These are phyloP conservation scores for Colletotrichum siamense DNA, from an alignment of 2,329 filamentous ascomycete species.

Conservation along the genomic window DNA sequence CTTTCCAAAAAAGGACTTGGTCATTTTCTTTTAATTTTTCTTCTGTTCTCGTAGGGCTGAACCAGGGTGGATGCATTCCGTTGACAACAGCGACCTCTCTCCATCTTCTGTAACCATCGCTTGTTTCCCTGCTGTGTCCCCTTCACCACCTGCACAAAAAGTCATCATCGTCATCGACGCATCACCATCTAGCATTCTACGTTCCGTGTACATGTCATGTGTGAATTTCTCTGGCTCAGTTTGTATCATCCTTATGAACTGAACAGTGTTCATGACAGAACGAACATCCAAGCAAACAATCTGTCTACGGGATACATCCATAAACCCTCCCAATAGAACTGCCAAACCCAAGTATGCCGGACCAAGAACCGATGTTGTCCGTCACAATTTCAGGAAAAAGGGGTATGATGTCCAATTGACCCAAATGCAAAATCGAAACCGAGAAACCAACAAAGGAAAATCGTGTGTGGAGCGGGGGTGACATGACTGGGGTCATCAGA, in stretches of 20 bases:
- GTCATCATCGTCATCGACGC: background rate
- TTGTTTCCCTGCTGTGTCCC: background rate
- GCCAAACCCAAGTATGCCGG: background rate
- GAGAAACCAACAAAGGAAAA: constrained; percentile 3
- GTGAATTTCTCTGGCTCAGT: background rate
- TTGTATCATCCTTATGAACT: background rate
- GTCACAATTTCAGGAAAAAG: background rate
- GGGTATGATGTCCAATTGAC: constrained; percentile 10
- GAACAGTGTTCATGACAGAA: background rate
- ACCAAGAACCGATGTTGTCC: background rate
- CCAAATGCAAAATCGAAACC: background rate
- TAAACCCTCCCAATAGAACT: background rate
- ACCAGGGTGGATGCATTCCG: background rate
- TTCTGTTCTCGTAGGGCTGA: background rate
- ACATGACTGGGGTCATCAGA: constrained; percentile 23
- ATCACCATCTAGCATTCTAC: background rate
- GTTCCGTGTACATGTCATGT: background rate
- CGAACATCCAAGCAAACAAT: background rate
- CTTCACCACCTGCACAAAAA: background rate
- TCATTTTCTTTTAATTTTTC: background rate
- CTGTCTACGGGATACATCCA: background rate
- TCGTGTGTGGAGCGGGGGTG: constrained; percentile 21
- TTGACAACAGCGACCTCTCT: background rate
- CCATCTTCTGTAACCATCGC: background rate
- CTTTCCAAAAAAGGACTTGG: background rate